A percentile compares a stretch with the other conserved stretches of the same genome.
Conservation (phyloP, 805 yeast species). For the Yarrowia hollandica region DNA sequence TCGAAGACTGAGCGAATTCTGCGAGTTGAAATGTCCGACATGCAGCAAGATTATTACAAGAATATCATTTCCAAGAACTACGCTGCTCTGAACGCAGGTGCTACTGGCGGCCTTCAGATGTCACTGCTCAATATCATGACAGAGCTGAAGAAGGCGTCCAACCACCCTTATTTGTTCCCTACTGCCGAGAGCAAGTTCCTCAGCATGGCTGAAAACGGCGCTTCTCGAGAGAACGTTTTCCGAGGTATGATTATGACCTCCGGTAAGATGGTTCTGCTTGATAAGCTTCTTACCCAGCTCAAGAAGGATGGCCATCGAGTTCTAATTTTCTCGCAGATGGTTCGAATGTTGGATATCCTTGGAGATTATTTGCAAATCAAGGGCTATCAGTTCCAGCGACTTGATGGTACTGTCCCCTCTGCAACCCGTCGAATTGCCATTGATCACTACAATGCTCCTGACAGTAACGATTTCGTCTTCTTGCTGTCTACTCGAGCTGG, state of each 20-base stretch:
- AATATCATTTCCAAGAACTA: constrained; percentile 92
- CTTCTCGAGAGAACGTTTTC: constrained; percentile 73
- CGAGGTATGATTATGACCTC: constrained; percentile 96
- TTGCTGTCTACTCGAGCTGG: constrained; percentile 95
- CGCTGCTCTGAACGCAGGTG: constrained; percentile 83
- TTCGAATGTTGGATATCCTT: constrained; percentile 87
- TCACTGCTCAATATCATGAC: constrained; percentile 89
- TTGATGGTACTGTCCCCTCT: constrained; percentile 96
- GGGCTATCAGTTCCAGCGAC: constrained; percentile 84
- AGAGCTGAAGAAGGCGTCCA: constrained; percentile 93
- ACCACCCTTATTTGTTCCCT: constrained; percentile 94
- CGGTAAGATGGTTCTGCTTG: constrained; percentile 96
- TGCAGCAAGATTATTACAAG: constrained; percentile 92
- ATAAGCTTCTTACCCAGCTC: constrained; percentile 79
- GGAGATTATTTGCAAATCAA: constrained; percentile 90
- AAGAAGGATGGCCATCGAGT: constrained; percentile 95
- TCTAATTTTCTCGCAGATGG: constrained; percentile 95
- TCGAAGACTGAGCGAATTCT: constrained; percentile 93
- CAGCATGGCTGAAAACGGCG: constrained; percentile 46
- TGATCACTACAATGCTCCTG: constrained; percentile 95
- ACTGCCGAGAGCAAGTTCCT: constrained; percentile 83
- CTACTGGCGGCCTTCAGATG: constrained; percentile 71
- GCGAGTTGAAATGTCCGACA: constrained; percentile 90
- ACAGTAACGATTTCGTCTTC: constrained; percentile 86
- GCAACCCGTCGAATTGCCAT: constrained; percentile 90